phyloP scores from a whole-genome alignment of 129 eudicot species.

The Artemisia argyi region DNA sequence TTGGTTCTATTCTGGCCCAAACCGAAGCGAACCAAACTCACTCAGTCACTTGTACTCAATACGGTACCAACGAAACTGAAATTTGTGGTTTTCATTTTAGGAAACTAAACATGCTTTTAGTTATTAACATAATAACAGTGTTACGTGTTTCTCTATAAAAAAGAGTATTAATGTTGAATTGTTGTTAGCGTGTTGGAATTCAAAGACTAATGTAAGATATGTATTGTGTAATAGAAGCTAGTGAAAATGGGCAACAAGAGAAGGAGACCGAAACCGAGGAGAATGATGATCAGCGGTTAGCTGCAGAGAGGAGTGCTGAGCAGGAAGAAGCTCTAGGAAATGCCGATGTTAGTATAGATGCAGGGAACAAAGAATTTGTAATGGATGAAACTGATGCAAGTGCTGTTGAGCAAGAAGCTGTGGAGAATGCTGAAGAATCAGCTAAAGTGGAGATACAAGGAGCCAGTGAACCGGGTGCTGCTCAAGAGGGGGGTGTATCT shows the following conservation, averaged over 20 bases:
- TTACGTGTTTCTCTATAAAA: no score
- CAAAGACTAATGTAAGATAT: neutral
- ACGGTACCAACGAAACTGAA: no score
- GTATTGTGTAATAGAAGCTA: neutral
- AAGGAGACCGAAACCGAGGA: neutral
- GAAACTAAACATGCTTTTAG: no score
- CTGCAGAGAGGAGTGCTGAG: neutral
- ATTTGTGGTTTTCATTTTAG: no score
- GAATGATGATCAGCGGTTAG: neutral
- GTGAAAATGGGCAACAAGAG: constrained; percentile 1
- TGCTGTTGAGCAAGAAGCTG: neutral
- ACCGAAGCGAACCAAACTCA: no score
- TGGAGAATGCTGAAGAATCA: neutral
- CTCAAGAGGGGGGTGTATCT: neutral
- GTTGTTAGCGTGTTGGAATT: neutral
- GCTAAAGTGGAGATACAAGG: neutral
- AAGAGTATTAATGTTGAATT: neutral
- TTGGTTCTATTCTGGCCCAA: no score
- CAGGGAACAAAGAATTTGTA: neutral
- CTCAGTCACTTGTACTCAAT: no score
- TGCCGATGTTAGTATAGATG: neutral
- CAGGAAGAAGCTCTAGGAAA: neutral
- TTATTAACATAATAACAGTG: no score
- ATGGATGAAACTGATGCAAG: neutral
- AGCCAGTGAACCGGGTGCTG: neutral